A percentile compares a stretch with the other conserved stretches of the same genome.
Evolutionary conservation across 176 grass and related monocot species (phyloP).

Genomic region (Triticum monococcum): DNA sequence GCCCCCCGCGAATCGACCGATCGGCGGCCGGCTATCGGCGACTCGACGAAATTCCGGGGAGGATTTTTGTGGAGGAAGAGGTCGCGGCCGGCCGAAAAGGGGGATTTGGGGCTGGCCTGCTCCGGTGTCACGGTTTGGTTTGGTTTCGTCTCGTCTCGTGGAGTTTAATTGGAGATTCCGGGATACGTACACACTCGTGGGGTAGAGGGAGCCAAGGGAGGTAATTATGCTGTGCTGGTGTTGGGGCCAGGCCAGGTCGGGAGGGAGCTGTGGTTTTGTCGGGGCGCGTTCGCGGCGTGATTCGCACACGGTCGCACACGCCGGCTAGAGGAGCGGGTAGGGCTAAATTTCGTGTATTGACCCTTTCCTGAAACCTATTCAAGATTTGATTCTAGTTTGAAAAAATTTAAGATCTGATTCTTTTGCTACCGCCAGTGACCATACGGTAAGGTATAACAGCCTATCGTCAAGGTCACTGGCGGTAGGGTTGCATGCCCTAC

Average conservation of each 20-base stretch:
- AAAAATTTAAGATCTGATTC: too few species aligned
- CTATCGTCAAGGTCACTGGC: too few species aligned
- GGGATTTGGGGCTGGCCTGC: background rate
- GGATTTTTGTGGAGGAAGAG: background rate
- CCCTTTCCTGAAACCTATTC: too few species aligned
- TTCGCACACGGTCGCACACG: background rate
- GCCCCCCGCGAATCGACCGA: background rate
- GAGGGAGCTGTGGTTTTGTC: background rate
- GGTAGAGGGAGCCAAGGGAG: background rate
- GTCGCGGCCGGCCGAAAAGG: background rate
- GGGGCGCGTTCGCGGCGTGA: background rate
- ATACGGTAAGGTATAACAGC: too few species aligned
- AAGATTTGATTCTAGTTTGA: too few species aligned
- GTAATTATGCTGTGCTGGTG: background rate
- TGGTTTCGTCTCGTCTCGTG: background rate
- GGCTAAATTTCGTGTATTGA: too few species aligned
- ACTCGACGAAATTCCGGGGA: background rate
- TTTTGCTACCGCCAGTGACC: too few species aligned
- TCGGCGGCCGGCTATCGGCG: background rate
- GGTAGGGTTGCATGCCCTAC: too few species aligned
- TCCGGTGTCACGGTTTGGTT: background rate
- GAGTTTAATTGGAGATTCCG: constrained; percentile 30
- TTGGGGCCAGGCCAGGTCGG: background rate
- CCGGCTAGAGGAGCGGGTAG: background rate
- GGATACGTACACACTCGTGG: background rate